A percentile compares a stretch with the other conserved stretches of the same genome.
Conservation (phyloP, 2,329 filamentous ascomycete genomes). For the Talaromyces atroroseus region DNA sequence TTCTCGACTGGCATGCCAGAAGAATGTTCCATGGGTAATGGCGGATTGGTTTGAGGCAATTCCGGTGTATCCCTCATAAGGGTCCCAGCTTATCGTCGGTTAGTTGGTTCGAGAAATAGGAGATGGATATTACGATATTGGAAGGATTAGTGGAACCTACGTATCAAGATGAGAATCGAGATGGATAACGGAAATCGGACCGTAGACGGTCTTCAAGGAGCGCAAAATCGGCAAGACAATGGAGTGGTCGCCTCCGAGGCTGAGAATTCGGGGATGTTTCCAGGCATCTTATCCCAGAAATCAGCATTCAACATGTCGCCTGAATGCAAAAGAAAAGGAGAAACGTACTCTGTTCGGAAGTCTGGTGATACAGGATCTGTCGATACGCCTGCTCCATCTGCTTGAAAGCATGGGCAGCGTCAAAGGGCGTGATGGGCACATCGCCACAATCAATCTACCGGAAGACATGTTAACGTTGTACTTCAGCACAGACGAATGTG, state of each 20-base stretch:
- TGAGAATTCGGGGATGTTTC: constrained; percentile 42
- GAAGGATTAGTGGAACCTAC: constrained; percentile 38
- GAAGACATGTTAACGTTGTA: constrained; percentile 28
- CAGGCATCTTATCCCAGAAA: background rate
- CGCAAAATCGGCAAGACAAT: constrained; percentile 45
- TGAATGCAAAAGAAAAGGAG: constrained; percentile 33
- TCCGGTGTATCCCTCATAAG: constrained; percentile 50
- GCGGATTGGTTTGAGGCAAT: too few species aligned
- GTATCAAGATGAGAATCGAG: constrained; percentile 50
- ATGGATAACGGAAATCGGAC: constrained; percentile 46
- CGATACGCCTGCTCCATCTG: constrained; percentile 46
- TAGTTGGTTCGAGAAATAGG: constrained; percentile 16
- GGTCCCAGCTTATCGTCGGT: constrained; percentile 56
- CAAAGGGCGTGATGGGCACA: constrained; percentile 42
- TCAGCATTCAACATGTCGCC: background rate
- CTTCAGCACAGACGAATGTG: constrained; percentile 15
- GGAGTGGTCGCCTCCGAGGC: constrained; percentile 47
- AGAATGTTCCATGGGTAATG: constrained; percentile 55
- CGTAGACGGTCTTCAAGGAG: constrained; percentile 45
- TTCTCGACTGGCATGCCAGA: constrained; percentile 43
- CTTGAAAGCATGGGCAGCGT: constrained; percentile 46
- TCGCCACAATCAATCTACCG: constrained; percentile 50
- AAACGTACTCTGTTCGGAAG: constrained; percentile 39
- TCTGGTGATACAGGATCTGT: constrained; percentile 19
- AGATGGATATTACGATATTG: background rate